Evolutionary conservation across 2,329 filamentous ascomycete species (phyloP), one percentile per base, ranked within the genome.

Genomic region (Alternaria sp.): DNA sequence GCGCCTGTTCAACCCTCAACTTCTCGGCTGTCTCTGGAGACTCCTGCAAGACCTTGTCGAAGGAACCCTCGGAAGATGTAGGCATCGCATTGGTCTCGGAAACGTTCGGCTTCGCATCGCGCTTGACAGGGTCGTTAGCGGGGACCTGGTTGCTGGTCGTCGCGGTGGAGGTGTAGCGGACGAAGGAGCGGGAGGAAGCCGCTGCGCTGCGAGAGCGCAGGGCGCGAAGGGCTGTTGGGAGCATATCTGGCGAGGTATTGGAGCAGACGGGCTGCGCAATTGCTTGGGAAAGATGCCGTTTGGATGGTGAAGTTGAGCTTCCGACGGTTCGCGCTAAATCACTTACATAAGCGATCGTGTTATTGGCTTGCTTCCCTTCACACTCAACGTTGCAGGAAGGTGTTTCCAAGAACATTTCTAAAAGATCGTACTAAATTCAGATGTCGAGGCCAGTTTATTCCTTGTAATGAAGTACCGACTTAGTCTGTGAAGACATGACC

Each of bases 1-100:
- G 96, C 30, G 95, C 93, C 85, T 99, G 96, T 80, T 85, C 82
- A 60, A 86, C 82, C 67, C 88, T 84, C 74, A 84, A 82, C 64
- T 84, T 79, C 81, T 90, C 88, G 19, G 81, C 87, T 28, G 72
- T 66, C 65, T 83, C 83, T 6, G 84, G 81, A 45, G 80, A 80
- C 77, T 91, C 89, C 75, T 87, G 83, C 63, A 90, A 71, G 2
- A 83, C 76, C 44, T 81, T 79, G 72, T 89, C 87, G 67, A 82
- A 80, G n/a, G 79, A 77, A 40, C 83, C 83, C 59, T 80, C 82
- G 67, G 81, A 84, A 69, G 70, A 85, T 67, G 78, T 86, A 73
- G 88, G 84, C 17, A 84, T 78, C 63, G 85, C 87, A 81, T 90
- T 90, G 76, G 87, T 89, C 72, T 83, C 84, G 58, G 88, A 89